Evolutionary conservation across 2,329 filamentous ascomycete genomes (phyloP), one percentile per base, ranked within the genome.

Genomic region (Fusarium sp.): DNA sequence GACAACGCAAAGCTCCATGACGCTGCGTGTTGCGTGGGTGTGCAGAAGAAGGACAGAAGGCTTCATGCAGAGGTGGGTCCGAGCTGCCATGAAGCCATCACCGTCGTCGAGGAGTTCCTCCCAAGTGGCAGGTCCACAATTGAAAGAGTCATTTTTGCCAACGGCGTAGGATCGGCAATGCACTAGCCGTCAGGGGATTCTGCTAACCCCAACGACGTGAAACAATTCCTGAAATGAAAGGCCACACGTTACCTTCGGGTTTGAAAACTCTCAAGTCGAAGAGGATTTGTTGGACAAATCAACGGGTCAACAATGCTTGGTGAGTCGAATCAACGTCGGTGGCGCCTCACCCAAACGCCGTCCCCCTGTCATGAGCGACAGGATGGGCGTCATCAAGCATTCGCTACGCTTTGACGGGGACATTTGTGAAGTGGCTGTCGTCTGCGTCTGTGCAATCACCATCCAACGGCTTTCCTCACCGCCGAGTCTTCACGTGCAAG

Each of bases 361-460:
- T 20, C 22, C 31, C 29, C 47, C 47, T 54, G 63, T 66, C 58
- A 50, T 62, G 60, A 63, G 52, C 33, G 57, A 60, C 29, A 66
- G 38, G 47, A 62, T 38, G 29, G 61, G 71, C 71, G 68, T 73
- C 63, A 73, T 74, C 52, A 63, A 70, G 69, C 50, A 70, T 72
- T 54, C 64, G 68, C 68, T 58, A 38, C 68, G 70, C 65, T 63
- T 52, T 66, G 47, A 59, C 69, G 68, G 57, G 45, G 35, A 25
- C 9, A 25, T 8, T 57, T 57, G 33, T 45, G 47, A 54, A 54
- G 47, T 54, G 18, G 47, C 31, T 54, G 47, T 25, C 45, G 40
- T n/a, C 31, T 72, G 57, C 29, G 71, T 69, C 71, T 57, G 71
- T 72, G 71, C 71, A 60, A 68, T 56, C 50, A 31, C 38, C 40